These are phyloP conservation scores for Amanita fuliginea DNA, from an alignment of 768 basidiomycete species.

Conservation along the genomic window DNA sequence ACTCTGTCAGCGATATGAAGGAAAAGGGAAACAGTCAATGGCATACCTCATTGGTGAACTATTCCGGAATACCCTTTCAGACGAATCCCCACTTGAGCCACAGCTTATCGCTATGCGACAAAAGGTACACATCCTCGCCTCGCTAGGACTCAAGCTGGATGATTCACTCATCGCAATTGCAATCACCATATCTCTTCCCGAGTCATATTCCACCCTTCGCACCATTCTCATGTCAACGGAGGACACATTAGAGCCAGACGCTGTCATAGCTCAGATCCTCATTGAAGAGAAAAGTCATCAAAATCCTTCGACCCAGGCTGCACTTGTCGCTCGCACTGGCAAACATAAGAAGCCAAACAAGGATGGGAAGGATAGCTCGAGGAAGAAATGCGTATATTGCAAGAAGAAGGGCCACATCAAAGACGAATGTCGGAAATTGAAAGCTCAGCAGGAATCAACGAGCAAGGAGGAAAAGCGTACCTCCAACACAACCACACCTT, in stretches of 20 bases:
- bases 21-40: conserved; percentile 9
- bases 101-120: conserved; percentile 10
- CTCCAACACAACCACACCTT: too few species aligned
- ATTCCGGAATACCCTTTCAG: conserved; percentile 8
- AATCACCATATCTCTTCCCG: conserved; percentile 6
- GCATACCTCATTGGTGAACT: conserved; percentile 9
- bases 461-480: too few species aligned
- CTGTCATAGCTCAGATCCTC: conserved; percentile 10
- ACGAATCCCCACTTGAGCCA: conserved; percentile 9
- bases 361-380: too few species aligned
- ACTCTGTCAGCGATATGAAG: conserved; percentile 9
- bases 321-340: too few species aligned
- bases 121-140: conserved; percentile 8
- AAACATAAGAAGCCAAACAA: too few species aligned
- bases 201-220: conserved; percentile 7
- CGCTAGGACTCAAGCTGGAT: conserved; percentile 3
- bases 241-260: conserved; percentile 6
- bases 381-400: too few species aligned
- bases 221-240: conserved; percentile 10
- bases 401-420: too few species aligned
- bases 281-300: conserved; percentile 8
- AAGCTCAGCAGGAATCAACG: too few species aligned
- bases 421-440: too few species aligned
- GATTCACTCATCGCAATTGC: not conserved
- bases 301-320: too few species aligned